phyloP scores from a whole-genome alignment of 176 grass and related monocot species.

The bread wheat (Triticum aestivum) region IWGSC_CS_RefSeq_v2.1 NC_057800.1:478567269-478567768 shows the following conservation, averaged over 20 bases:
- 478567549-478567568: too few relatives aligned
- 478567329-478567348: background rate
- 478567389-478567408: constrained; percentile 69
- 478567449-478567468: constrained; percentile 69
- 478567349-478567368: background rate
- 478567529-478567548: too few relatives aligned
- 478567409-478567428: constrained; percentile 65
- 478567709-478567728: too few relatives aligned
- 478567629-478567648: too few relatives aligned
- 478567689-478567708: too few relatives aligned
- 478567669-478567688: too few relatives aligned
- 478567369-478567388: constrained; percentile 39
- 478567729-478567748: too few relatives aligned
- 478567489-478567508: constrained; percentile 48
- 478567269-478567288: background rate
- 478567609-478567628: too few relatives aligned
- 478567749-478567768: too few relatives aligned
- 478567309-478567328: background rate
- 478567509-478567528: constrained; percentile 36
- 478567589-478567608: too few relatives aligned
- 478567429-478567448: constrained; percentile 62
- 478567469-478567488: constrained; percentile 57
- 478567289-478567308: background rate
- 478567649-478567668: too few relatives aligned
- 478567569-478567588: too few relatives aligned